Percentiles rank a stretch among this genome's conserved stretches.
Evolutionary conservation across 2,329 filamentous ascomycete genomes (phyloP).

Genomic region (Pseudocercospora cruenta): DNA sequence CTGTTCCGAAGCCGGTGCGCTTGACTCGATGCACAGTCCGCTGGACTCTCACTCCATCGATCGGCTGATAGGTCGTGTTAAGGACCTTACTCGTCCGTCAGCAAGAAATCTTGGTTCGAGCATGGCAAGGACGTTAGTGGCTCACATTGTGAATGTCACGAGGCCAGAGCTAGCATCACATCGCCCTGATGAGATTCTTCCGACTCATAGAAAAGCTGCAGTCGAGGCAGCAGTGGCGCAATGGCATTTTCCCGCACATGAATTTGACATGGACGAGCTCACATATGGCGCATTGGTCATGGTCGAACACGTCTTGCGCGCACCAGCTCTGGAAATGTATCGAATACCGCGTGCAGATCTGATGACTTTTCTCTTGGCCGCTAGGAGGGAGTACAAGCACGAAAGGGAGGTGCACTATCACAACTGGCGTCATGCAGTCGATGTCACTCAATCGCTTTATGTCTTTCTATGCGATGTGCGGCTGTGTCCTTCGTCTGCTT

Average conservation of each 20-base stretch:
- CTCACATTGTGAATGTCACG: conserved; percentile 30
- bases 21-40: conserved; percentile 82
- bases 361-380: conserved; percentile 82
- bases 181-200: conserved; percentile 66
- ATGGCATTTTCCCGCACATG: conserved; percentile 90
- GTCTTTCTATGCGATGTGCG: conserved; percentile 75
- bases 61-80: conserved; percentile 37
- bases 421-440: conserved; percentile 96
- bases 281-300: conserved; percentile 84
- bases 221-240: conserved; percentile 72
- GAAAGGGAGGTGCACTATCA: conserved; percentile 65
- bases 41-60: conserved; percentile 63
- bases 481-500: conserved; percentile 67
- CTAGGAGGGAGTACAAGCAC: conserved; percentile 90
- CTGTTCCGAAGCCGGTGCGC: conserved; percentile 83
- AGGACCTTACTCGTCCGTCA: conserved; percentile 33
- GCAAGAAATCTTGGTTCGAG: conserved; percentile 33
- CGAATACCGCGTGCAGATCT: conserved; percentile 58
- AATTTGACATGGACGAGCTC: conserved; percentile 87
- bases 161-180: conserved; percentile 29
- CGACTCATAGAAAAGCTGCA: conserved; percentile 58
- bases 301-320: conserved; percentile 81
- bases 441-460: conserved; percentile 92
- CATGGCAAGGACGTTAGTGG: conserved; percentile 38
- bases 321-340: conserved; percentile 77